Base-by-base conservation (phyloP, 208 protist species). In the Lotmaria passim region DNA sequence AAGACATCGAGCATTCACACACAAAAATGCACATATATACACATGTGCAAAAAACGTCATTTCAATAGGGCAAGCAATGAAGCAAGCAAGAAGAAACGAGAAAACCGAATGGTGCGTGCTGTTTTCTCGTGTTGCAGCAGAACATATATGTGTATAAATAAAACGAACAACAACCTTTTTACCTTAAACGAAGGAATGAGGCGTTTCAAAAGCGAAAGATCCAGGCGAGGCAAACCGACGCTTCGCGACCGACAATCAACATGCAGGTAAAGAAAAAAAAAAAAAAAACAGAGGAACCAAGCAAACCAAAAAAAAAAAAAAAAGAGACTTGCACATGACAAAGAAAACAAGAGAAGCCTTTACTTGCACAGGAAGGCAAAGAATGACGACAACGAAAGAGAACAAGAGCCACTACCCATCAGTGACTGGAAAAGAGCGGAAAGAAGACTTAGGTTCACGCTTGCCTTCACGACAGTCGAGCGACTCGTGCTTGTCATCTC, bases 231-330 rank as follows among this genome's bases (percentile, higher is more conserved):
- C 4, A 7, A 46, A 19, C 41, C 5, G n/a, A 7, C 14, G 7
- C 41, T 46, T 10, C 41, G 15, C 41, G n/a, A 46, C 14, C 3
- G 15, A 46, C 15, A 7, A 41, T 41, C 12, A 12, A 19, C 41
- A 19, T 21, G 41, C 41, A 46, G 41, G 41, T 46, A 17, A 62
- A 61, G 53, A 53, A 56, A 70, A 60, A 59, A 61, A 48, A 48
- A 21, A 51, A 51, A 28, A 6, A 38, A 34, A 31, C 5, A 4
- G 31, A 55, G n/a, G 21, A 39, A 59, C 26, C 14, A 44, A 43
- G 26, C 17, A 44, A 39, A 58, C 41, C 41, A n/a, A n/a, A n/a
- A 41, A 44, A n/a, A 60, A 24, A 43, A 2, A 36, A 26, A 55
- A 48, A 53, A 50, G 38, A 26, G 38, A n/a, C n/a, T n/a, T n/a